phyloP scores from a whole-genome alignment of 345 rosid genomes.

The Syzygium grande region DNA sequence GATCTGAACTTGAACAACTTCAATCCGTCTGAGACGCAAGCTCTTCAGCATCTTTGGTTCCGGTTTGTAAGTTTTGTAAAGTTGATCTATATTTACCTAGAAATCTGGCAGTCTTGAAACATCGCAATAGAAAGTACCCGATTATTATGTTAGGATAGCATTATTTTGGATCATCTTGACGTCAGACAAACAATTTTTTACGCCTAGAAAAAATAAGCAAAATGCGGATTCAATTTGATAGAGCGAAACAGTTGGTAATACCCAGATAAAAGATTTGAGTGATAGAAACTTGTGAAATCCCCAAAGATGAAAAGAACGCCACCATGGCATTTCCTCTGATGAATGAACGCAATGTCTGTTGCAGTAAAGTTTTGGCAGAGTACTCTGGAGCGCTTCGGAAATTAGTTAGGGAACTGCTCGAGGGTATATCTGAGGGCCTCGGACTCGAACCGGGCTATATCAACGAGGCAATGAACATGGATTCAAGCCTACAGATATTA shows the following conservation, averaged over 20 bases:
- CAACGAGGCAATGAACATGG: slow-evolving; percentile 13
- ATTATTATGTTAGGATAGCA: background rate
- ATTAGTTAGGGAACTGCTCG: slow-evolving; percentile 18
- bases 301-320: background rate
- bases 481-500: slow-evolving; percentile 16
- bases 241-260: background rate
- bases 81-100: background rate
- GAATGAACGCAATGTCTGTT: too few relatives aligned
- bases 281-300: background rate
- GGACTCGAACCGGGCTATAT: slow-evolving; percentile 21
- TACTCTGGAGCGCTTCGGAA: slow-evolving; percentile 13
- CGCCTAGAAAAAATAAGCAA: fast-evolving
- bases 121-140: background rate
- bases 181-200: background rate
- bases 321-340: background rate
- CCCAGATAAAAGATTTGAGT: background rate
- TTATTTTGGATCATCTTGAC: background rate
- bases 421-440: slow-evolving; percentile 37
- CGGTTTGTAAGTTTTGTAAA: background rate
- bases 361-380: slow-evolving; percentile 20
- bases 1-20: background rate
- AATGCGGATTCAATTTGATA: background rate
- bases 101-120: background rate
- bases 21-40: background rate
- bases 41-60: background rate